phyloP scores from a whole-genome alignment of 148 eudicot genomes.

The Nepenthes mirabilis region DNA sequence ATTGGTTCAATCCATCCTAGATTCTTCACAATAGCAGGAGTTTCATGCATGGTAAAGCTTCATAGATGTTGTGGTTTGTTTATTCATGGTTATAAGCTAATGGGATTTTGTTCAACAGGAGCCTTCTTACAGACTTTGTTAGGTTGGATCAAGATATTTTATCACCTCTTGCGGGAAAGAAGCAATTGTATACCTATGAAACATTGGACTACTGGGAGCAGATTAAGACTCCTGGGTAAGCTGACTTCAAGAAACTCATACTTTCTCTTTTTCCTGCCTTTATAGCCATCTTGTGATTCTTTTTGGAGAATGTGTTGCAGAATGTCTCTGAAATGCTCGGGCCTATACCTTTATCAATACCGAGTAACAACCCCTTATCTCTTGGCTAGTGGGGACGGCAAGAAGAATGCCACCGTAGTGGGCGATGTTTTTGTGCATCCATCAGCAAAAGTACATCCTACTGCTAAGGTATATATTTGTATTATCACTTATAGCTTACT shows the following conservation, averaged over 20 bases:
- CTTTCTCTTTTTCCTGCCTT: neutral
- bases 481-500: neutral
- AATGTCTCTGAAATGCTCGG: slow-evolving; percentile 63
- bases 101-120: slow-evolving; percentile 31
- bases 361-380: slow-evolving; percentile 37
- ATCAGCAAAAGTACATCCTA: slow-evolving; percentile 52
- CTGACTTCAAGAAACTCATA: slow-evolving; percentile 1
- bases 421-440: slow-evolving; percentile 65
- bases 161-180: slow-evolving; percentile 87
- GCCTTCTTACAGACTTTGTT: slow-evolving; percentile 74
- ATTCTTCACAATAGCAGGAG: too few relatives aligned
- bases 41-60: too few relatives aligned
- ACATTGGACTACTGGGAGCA: slow-evolving; percentile 91
- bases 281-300: neutral
- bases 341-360: slow-evolving; percentile 50
- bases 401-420: slow-evolving; percentile 34
- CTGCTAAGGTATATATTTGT: slow-evolving; percentile 35
- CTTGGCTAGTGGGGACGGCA: slow-evolving; percentile 60
- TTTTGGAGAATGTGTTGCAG: slow-evolving; percentile 16
- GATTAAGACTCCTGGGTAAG: slow-evolving; percentile 92
- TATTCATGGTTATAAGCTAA: slow-evolving; percentile 6
- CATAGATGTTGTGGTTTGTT: too few relatives aligned
- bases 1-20: too few relatives aligned
- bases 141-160: slow-evolving; percentile 90
- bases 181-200: slow-evolving; percentile 69